phyloP scores from a whole-genome alignment of 495 filamentous ascomycete species.

The Daldinia decipiens region DNA sequence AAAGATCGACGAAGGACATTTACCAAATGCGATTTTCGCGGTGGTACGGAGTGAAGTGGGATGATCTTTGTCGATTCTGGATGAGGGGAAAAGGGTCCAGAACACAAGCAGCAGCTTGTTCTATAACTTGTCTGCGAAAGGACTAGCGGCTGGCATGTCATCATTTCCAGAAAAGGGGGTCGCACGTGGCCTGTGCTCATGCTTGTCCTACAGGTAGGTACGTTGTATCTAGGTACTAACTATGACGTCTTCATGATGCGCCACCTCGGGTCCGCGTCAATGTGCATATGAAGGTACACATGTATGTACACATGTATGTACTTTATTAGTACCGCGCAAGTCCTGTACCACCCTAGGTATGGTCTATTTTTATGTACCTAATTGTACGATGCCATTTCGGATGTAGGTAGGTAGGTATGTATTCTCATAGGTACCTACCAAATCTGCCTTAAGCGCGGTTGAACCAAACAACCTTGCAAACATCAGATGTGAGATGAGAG shows the following conservation, averaged over 20 bases:
- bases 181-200: conserved; percentile 34
- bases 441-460: conserved; percentile 33
- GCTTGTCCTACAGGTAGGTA: conserved; percentile 1
- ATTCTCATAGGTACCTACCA: conserved; percentile 6
- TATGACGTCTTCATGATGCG: conserved; percentile 43
- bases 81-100: conserved; percentile 45
- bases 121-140: conserved; percentile 9
- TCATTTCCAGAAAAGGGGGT: conserved; percentile 37
- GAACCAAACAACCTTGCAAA: conserved; percentile 28
- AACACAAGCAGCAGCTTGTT: conserved; percentile 26
- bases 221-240: conserved; percentile 27
- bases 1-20: conserved; percentile 19
- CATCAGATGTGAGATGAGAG: conserved; percentile 31
- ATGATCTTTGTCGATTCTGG: conserved; percentile 43
- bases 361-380: conserved; percentile 7
- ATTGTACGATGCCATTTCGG: conserved; percentile 8
- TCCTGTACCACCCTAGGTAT: conserved; percentile 3
- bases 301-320: conserved; percentile 8
- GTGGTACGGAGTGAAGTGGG: conserved; percentile 31
- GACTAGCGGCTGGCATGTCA: conserved; percentile 30
- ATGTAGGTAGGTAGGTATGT: too few species aligned
- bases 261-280: conserved; percentile 40
- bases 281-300: conserved; percentile 13
- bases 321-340: conserved; percentile 17
- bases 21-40: conserved; percentile 17